Evolutionary conservation across 192 early-diverging fungal species (phyloP).

Genomic region (Coemansia sp.): DNA sequence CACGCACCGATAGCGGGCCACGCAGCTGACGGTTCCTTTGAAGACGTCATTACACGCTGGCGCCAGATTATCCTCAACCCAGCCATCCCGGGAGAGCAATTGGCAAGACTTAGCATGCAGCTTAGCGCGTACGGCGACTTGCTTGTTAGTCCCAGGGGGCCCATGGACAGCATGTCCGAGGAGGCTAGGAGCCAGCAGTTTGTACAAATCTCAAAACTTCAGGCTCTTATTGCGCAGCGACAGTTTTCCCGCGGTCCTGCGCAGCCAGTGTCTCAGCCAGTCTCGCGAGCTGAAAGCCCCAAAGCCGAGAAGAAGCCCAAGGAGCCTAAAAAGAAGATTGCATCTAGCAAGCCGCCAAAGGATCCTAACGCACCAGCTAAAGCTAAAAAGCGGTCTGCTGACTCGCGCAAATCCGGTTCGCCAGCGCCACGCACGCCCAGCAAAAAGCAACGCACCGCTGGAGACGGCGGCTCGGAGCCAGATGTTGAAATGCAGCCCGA

Average conservation of each 20-base stretch:
- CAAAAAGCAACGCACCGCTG: conserved; percentile 16
- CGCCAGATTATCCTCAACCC: conserved; percentile 44
- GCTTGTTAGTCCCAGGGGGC: conserved; percentile 8
- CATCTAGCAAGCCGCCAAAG: not conserved
- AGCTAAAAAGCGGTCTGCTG: conserved; percentile 27
- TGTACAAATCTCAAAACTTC: conserved; percentile 37
- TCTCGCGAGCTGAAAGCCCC: conserved; percentile 30
- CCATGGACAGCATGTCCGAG: conserved; percentile 18
- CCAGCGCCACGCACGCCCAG: conserved; percentile 10
- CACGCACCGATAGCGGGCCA: not conserved
- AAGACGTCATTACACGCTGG: conserved; percentile 32
- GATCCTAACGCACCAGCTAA: conserved; percentile 1
- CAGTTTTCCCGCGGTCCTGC: conserved; percentile 22
- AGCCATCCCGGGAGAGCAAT: conserved; percentile 26
- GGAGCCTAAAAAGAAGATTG: conserved; percentile 14
- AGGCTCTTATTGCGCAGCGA: conserved; percentile 41
- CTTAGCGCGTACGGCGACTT: conserved; percentile 32
- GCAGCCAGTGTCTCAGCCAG: conserved; percentile 10
- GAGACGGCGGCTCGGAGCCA: conserved; percentile 5
- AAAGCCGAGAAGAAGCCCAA: conserved; percentile 6
- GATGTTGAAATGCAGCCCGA: conserved; percentile 10
- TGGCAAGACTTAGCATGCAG: conserved; percentile 43
- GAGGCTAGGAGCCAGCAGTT: conserved; percentile 36
- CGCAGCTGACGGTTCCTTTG: conserved; percentile 2
- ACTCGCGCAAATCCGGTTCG: conserved; percentile 24